phyloP scores from a whole-genome alignment of 805 yeast species.

The Pichia phayaonensis region DNA sequence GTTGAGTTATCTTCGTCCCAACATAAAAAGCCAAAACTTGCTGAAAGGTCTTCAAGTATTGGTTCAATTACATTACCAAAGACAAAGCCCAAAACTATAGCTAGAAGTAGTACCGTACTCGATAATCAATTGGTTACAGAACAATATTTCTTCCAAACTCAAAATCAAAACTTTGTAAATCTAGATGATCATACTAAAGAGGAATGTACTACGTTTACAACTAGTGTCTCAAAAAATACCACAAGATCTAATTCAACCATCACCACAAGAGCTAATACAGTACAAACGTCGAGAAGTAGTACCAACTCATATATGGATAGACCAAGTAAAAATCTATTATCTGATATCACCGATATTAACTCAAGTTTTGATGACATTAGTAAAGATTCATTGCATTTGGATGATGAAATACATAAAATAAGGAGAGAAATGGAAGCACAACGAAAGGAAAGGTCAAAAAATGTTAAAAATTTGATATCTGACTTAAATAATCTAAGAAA shows the following conservation, averaged over 20 bases:
- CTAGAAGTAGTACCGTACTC: background rate
- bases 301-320: background rate
- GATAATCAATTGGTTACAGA: background rate
- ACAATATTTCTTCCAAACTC: background rate
- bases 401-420: background rate
- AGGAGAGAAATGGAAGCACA: background rate
- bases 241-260: background rate
- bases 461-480: background rate
- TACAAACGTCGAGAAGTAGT: background rate
- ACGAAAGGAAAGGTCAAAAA: background rate
- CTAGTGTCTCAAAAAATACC: background rate
- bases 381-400: background rate
- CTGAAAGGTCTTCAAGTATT: slow-evolving; percentile 1
- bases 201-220: background rate
- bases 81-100: background rate
- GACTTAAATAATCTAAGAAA: background rate
- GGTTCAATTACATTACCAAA: background rate
- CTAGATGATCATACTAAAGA: background rate
- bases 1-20: background rate
- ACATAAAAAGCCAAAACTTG: background rate
- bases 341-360: slow-evolving; percentile 4
- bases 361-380: background rate
- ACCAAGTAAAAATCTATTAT: background rate
- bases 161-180: background rate
- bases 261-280: background rate